Percentiles rank a stretch among this genome's conserved stretches.
These are phyloP conservation scores for Cylindrodendrum hubeiense DNA, from an alignment of 2,329 filamentous ascomycete genomes.

Conservation along the genomic window DNA sequence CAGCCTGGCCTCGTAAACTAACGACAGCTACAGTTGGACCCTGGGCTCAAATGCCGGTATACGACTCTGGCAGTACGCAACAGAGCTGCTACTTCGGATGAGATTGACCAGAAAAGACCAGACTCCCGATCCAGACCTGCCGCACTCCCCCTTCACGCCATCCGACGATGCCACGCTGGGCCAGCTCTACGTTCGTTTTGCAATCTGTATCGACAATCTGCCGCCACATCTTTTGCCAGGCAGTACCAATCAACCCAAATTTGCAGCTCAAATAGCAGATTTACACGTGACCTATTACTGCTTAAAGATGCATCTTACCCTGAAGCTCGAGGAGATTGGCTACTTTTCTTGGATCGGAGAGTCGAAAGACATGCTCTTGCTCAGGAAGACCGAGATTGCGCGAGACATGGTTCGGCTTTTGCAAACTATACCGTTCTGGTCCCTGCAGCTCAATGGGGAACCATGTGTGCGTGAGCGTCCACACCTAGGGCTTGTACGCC, in stretches of 20 bases:
- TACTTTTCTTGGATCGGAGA: conserved; percentile 6
- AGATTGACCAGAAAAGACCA: not conserved
- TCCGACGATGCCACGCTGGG: not conserved
- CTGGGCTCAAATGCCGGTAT: not conserved
- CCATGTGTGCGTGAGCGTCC: conserved; percentile 48
- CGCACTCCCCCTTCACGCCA: not conserved
- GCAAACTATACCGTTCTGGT: conserved; percentile 55
- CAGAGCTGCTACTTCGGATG: not conserved
- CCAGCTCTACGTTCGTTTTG: not conserved
- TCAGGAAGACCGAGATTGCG: conserved; percentile 56
- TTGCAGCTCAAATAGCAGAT: not conserved
- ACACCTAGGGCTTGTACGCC: not conserved
- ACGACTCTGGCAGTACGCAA: conserved; percentile 1
- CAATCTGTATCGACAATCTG: not conserved
- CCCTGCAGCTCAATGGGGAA: conserved; percentile 54
- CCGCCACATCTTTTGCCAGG: not conserved
- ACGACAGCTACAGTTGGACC: not conserved
- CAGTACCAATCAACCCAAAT: not conserved
- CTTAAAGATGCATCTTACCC: conserved; percentile 40
- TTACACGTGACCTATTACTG: conserved; percentile 2
- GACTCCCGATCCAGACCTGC: not conserved
- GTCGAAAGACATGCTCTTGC: conserved; percentile 18
- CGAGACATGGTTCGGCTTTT: conserved; percentile 55
- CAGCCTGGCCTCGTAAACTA: not conserved
- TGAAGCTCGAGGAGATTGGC: conserved; percentile 20